These are phyloP conservation scores for Morella rubra DNA, from an alignment of 306 rosid genomes.

Conservation along the genomic window DNA sequence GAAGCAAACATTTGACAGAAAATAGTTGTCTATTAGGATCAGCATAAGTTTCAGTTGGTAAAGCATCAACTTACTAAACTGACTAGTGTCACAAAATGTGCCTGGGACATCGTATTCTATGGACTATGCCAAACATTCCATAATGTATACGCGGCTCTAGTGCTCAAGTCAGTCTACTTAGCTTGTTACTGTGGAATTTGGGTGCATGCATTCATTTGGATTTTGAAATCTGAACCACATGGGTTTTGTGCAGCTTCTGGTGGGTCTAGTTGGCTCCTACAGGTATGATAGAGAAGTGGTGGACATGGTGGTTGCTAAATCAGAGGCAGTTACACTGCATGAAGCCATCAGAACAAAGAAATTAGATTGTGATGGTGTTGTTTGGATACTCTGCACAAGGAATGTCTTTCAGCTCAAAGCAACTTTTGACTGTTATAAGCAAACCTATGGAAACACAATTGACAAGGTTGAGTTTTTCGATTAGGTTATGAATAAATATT, in stretches of 20 bases:
- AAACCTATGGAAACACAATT: slow-evolving; percentile 52
- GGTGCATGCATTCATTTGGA: background rate
- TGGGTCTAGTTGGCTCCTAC: slow-evolving; percentile 75
- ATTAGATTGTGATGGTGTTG: slow-evolving; percentile 55
- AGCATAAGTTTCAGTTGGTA: background rate
- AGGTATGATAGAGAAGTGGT: slow-evolving; percentile 70
- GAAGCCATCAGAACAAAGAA: slow-evolving; percentile 60
- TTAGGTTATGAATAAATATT: background rate
- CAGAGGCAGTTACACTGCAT: slow-evolving; percentile 64
- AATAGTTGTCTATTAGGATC: background rate
- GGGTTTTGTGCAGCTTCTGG: slow-evolving; percentile 57
- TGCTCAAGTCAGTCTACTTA: background rate
- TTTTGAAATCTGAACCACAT: background rate
- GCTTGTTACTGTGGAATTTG: background rate
- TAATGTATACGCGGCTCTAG: too few species aligned
- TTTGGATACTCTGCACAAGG: slow-evolving; percentile 80
- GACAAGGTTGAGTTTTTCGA: slow-evolving; percentile 53
- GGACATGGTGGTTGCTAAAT: slow-evolving; percentile 45
- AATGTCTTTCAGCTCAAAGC: slow-evolving; percentile 77
- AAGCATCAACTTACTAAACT: background rate
- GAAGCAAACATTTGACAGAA: slow-evolving; percentile 6
- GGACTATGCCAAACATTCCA: background rate
- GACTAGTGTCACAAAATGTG: background rate
- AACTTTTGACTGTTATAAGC: slow-evolving; percentile 67
- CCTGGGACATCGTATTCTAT: background rate